These are phyloP conservation scores for Murraya paniculata DNA, from an alignment of 345 rosid species.

Conservation along the genomic window DNA sequence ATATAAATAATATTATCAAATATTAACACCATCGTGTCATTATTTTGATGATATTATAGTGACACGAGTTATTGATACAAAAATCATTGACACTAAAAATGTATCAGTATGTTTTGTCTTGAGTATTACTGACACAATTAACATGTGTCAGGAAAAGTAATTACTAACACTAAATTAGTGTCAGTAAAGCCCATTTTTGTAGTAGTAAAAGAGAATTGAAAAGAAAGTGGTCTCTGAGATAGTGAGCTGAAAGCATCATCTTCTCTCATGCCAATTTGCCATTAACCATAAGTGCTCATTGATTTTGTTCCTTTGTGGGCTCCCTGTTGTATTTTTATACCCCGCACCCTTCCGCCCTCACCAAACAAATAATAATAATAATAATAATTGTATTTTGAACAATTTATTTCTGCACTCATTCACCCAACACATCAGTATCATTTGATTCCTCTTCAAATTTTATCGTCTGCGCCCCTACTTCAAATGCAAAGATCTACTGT, in stretches of 20 bases:
- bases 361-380: too few relatives aligned
- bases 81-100: too few relatives aligned
- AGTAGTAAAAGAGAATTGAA: conserved; percentile 22
- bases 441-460: conserved; percentile 21
- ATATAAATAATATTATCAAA: too few relatives aligned
- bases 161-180: too few relatives aligned
- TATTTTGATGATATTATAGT: too few relatives aligned
- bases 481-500: not conserved
- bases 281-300: conserved; percentile 46
- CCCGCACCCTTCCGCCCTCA: too few relatives aligned
- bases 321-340: conserved; percentile 20
- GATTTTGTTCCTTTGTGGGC: conserved; percentile 62
- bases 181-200: too few relatives aligned
- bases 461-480: conserved; percentile 14
- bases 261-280: conserved; percentile 35
- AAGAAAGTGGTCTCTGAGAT: not conserved
- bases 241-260: conserved; percentile 39
- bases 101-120: too few relatives aligned
- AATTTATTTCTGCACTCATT: conserved; percentile 3
- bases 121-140: too few relatives aligned
- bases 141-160: too few relatives aligned
- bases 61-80: too few relatives aligned
- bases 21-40: too few relatives aligned
- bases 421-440: conserved; percentile 21
- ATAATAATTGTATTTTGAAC: not conserved